A percentile compares a stretch with the other conserved stretches of the same genome.
Evolutionary conservation across 148 eudicot species (phyloP).

Genomic region (Rhododendron ferrugineum): DNA sequence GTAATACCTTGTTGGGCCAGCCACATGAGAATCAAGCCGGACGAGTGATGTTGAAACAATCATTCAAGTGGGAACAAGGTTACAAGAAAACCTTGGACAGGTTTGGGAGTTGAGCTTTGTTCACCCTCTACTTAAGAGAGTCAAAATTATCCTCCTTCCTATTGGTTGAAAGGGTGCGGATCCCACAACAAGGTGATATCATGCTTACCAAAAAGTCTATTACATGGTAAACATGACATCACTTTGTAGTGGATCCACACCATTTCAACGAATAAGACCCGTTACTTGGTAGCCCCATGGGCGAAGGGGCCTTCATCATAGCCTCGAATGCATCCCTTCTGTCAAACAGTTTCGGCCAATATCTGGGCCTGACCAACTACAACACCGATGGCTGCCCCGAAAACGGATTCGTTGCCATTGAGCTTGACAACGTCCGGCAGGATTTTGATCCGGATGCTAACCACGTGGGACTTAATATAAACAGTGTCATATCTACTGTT

Average conservation of each 20-base stretch:
- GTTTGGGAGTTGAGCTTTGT: no score
- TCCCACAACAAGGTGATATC: no score
- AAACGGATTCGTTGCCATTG: conserved; percentile 60
- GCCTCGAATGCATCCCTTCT: conserved; percentile 37
- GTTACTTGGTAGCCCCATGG: neutral
- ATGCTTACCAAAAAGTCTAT: no score
- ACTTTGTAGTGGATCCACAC: no score
- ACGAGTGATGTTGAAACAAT: conserved; percentile 21
- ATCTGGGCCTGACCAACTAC: conserved; percentile 58
- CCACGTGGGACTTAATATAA: conserved; percentile 62
- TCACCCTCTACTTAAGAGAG: no score
- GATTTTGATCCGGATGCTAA: conserved; percentile 60
- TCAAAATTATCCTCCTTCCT: conserved; percentile 57
- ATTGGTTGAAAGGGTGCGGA: no score
- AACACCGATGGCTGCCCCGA: conserved; percentile 28
- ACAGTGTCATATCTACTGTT: conserved; percentile 37
- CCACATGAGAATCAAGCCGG: conserved; percentile 25
- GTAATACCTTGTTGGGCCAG: no score
- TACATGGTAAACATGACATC: no score
- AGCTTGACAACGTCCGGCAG: conserved; percentile 57
- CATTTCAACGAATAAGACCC: no score
- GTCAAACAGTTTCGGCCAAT: conserved; percentile 37
- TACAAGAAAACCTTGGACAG: neutral
- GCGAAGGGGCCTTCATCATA: conserved; percentile 69
- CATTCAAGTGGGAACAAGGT: conserved; percentile 36